A percentile compares a stretch with the other conserved stretches of the same genome.
phyloP scores from a whole-genome alignment of 768 basidiomycete genomes.

The Mycena polygramma region DNA sequence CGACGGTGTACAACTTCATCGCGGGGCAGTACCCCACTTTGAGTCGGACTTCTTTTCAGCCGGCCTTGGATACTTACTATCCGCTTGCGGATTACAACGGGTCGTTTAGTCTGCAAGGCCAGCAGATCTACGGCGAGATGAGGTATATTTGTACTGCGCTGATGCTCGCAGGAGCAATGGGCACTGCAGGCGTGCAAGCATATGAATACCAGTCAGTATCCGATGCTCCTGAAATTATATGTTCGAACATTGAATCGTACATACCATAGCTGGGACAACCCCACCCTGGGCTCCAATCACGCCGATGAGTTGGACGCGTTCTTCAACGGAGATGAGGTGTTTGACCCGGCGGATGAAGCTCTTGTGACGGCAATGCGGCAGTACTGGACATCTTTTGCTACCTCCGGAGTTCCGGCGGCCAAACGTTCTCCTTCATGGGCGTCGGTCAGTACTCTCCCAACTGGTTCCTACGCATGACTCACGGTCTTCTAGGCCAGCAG shows the following conservation, averaged over 20 bases:
- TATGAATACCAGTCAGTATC: constrained; percentile 2
- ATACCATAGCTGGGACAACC: constrained; percentile 53
- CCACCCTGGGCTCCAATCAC: constrained; percentile 53
- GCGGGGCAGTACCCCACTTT: constrained; percentile 53
- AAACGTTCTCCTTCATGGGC: constrained; percentile 41
- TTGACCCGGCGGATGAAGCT: constrained; percentile 44
- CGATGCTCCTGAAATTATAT: no score
- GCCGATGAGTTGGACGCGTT: constrained; percentile 53
- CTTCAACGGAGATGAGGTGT: constrained; percentile 41
- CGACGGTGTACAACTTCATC: constrained; percentile 56
- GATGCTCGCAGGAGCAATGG: neutral
- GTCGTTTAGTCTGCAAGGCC: constrained; percentile 54
- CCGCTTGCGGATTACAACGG: constrained; percentile 49
- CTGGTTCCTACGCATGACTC: neutral
- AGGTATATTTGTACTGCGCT: constrained; percentile 42
- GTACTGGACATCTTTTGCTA: constrained; percentile 56
- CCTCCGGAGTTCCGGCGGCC: constrained; percentile 46
- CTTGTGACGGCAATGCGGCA: constrained; percentile 54
- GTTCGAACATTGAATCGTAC: constrained; percentile 40
- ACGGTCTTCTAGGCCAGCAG: neutral
- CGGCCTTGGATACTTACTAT: constrained; percentile 45
- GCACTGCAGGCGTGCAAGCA: neutral
- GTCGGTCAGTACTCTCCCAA: constrained; percentile 41
- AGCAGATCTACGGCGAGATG: constrained; percentile 61
- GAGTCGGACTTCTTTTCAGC: constrained; percentile 44